phyloP scores from a whole-genome alignment of 495 filamentous ascomycete genomes.

The Podospora conica region DNA sequence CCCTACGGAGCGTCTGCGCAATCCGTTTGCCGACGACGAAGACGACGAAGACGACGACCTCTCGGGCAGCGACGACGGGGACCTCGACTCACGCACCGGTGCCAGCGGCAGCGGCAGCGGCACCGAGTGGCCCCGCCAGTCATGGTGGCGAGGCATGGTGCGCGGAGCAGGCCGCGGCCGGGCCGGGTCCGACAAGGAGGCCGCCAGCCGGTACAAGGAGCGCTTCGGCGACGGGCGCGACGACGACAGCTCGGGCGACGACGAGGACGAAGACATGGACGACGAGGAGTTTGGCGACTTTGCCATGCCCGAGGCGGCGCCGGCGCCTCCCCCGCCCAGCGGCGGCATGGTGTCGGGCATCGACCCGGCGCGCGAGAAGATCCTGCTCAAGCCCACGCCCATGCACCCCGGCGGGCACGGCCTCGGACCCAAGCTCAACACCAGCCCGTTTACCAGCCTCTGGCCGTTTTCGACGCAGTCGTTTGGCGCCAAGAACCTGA shows the following conservation, averaged over 20 bases:
- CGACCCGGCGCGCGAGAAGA: slow-evolving; percentile 27
- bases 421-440: slow-evolving; percentile 16
- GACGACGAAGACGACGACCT: slow-evolving; percentile 32
- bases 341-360: slow-evolving; percentile 29
- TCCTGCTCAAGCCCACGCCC: slow-evolving; percentile 41
- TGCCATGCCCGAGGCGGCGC: slow-evolving; percentile 44
- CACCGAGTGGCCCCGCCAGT: slow-evolving; percentile 33
- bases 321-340: slow-evolving; percentile 7
- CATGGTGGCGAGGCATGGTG: slow-evolving; percentile 43
- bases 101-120: slow-evolving; percentile 17
- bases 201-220: slow-evolving; percentile 20
- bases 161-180: slow-evolving; percentile 20
- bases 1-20: slow-evolving; percentile 26
- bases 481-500: slow-evolving; percentile 29
- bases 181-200: neutral
- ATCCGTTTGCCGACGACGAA: slow-evolving; percentile 46
- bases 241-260: slow-evolving; percentile 34
- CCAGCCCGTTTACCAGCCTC: slow-evolving; percentile 38
- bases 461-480: slow-evolving; percentile 39
- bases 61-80: slow-evolving; percentile 28
- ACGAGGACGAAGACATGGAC: slow-evolving; percentile 37
- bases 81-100: slow-evolving; percentile 22
- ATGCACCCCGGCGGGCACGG: slow-evolving; percentile 31
- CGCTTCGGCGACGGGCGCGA: slow-evolving; percentile 43
- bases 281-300: slow-evolving; percentile 50